phyloP scores from a whole-genome alignment of 1,284 basidiomycete species.

The Leccinum olivaceoglutinosum region DNA sequence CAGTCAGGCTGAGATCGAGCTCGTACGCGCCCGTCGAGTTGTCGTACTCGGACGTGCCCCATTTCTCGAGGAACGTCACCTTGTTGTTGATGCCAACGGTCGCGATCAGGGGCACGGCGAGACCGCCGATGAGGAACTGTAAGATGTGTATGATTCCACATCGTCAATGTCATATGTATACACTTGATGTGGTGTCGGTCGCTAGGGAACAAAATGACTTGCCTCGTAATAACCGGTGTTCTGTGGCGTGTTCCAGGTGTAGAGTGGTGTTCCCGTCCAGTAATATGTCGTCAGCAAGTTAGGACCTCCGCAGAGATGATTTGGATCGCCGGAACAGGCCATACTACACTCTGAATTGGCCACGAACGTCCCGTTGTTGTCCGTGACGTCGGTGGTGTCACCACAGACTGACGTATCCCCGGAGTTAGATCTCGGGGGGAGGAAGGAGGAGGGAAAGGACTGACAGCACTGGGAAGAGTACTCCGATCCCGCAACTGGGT shows the following conservation, averaged over 20 bases:
- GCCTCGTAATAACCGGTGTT: slow-evolving; percentile 67
- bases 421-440: background rate
- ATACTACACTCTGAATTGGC: slow-evolving; percentile 48
- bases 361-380: slow-evolving; percentile 38
- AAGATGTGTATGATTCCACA: too few species aligned
- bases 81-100: slow-evolving; percentile 76
- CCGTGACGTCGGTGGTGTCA: slow-evolving; percentile 48
- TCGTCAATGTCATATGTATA: background rate
- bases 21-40: slow-evolving; percentile 78
- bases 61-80: slow-evolving; percentile 71
- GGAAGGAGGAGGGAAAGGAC: slow-evolving; percentile 20
- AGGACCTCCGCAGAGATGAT: slow-evolving; percentile 60
- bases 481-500: slow-evolving; percentile 59
- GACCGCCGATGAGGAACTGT: slow-evolving; percentile 56
- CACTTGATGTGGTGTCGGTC: background rate
- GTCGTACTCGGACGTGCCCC: slow-evolving; percentile 42
- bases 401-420: slow-evolving; percentile 50
- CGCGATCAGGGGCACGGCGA: slow-evolving; percentile 65
- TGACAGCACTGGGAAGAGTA: slow-evolving; percentile 60
- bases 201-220: slow-evolving; percentile 3
- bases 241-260: slow-evolving; percentile 56
- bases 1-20: slow-evolving; percentile 46
- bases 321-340: slow-evolving; percentile 63
- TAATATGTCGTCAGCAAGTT: slow-evolving; percentile 48
- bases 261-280: slow-evolving; percentile 50